phyloP scores from a whole-genome alignment of 2,329 filamentous ascomycete genomes.

The Ophiostoma pallidulum region DNA sequence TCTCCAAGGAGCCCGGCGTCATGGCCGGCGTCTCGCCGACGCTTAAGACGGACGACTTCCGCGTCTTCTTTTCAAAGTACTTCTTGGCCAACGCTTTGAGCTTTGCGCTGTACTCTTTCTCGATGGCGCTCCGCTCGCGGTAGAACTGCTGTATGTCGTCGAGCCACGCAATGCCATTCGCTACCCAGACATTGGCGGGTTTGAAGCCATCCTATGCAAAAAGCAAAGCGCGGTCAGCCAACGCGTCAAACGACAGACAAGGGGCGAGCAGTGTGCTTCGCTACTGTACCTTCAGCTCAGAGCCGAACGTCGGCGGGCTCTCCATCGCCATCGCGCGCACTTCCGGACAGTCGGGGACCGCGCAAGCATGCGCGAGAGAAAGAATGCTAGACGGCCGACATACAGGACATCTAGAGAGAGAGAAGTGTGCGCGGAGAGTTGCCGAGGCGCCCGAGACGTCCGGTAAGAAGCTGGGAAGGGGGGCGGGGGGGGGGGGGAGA shows the following conservation, averaged over 20 bases:
- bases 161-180: constrained; percentile 84
- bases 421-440: not conserved
- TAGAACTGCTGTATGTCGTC: constrained; percentile 97
- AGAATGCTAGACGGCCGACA: not conserved
- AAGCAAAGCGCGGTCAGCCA: no score
- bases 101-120: constrained; percentile 93
- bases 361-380: not conserved
- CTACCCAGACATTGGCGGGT: constrained; percentile 84
- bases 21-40: constrained; percentile 82
- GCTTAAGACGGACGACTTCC: constrained; percentile 76
- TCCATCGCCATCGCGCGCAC: constrained; percentile 57
- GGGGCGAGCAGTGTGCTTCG: not conserved
- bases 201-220: constrained; percentile 80
- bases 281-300: constrained; percentile 77
- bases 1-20: constrained; percentile 92
- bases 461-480: no score
- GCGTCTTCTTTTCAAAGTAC: constrained; percentile 90
- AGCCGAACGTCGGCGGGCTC: constrained; percentile 76
- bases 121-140: constrained; percentile 83
- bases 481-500: no score
- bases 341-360: not conserved
- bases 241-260: not conserved
- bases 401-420: not conserved
- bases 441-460: not conserved
- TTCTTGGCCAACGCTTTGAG: constrained; percentile 83